A percentile compares a stretch with the other conserved stretches of the same genome.
Evolutionary conservation across 768 basidiomycete species (phyloP).

Genomic region (Boletus reticuloceps): DNA sequence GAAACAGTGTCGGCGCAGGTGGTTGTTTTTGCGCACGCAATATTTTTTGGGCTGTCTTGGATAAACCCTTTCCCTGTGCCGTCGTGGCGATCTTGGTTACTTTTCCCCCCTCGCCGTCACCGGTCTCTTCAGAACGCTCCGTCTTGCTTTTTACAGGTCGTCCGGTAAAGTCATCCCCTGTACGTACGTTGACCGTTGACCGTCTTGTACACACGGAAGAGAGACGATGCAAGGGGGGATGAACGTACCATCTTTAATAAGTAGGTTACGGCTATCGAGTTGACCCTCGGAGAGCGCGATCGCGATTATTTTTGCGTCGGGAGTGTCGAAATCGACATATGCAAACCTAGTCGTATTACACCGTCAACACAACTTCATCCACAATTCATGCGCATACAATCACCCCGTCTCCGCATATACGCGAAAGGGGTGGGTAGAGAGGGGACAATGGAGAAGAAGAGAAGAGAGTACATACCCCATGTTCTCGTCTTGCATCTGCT

Average conservation of each 20-base stretch:
- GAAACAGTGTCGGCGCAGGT: conserved; percentile 81
- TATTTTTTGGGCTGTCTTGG: conserved; percentile 78
- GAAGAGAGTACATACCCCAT: conserved; percentile 60
- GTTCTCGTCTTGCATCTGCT: conserved; percentile 60
- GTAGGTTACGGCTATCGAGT: conserved; percentile 79
- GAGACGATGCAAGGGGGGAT: not conserved
- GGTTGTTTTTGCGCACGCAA: conserved; percentile 77
- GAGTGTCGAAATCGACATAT: conserved; percentile 88
- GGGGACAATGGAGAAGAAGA: too few relatives aligned
- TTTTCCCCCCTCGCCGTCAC: conserved; percentile 22
- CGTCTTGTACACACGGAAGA: not conserved
- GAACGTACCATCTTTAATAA: conserved; percentile 86
- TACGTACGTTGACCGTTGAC: not conserved
- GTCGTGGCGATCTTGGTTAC: conserved; percentile 29
- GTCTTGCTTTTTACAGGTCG: conserved; percentile 49
- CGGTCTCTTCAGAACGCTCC: conserved; percentile 31
- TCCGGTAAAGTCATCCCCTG: conserved; percentile 75
- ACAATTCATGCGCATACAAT: not conserved
- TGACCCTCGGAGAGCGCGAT: conserved; percentile 79
- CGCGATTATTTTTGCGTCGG: conserved; percentile 70
- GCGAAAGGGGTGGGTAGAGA: too few relatives aligned
- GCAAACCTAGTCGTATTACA: conserved; percentile 64
- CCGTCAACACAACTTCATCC: conserved; percentile 5
- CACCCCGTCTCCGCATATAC: too few relatives aligned
- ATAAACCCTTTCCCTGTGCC: conserved; percentile 29